phyloP scores from a whole-genome alignment of 2,329 filamentous ascomycete species.

The Fusarium goolgardi region DNA sequence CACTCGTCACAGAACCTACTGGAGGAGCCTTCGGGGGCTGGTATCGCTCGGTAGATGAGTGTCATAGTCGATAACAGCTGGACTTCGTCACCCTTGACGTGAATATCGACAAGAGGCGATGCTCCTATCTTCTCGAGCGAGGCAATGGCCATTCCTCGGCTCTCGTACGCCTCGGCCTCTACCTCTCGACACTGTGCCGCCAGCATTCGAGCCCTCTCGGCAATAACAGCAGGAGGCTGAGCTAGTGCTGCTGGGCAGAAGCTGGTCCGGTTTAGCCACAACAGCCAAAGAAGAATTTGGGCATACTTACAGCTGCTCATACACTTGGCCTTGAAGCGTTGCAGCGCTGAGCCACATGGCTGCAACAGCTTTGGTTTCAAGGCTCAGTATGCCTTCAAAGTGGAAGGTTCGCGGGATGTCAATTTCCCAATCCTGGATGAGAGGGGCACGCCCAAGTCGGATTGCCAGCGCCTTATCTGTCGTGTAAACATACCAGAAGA shows the following conservation, averaged over 20 bases:
- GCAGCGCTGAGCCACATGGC: slow-evolving; percentile 66
- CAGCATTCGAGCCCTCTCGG: slow-evolving; percentile 54
- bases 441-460: slow-evolving; percentile 67
- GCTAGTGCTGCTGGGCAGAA: slow-evolving; percentile 64
- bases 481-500: slow-evolving; percentile 66
- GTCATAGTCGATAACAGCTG: slow-evolving; percentile 61
- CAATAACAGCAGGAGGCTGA: slow-evolving; percentile 55
- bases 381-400: slow-evolving; percentile 55
- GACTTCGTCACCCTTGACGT: slow-evolving; percentile 61
- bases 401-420: slow-evolving; percentile 59
- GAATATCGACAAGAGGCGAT: slow-evolving; percentile 57
- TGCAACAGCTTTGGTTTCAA: slow-evolving; percentile 55
- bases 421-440: slow-evolving; percentile 70
- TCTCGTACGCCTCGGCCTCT: slow-evolving; percentile 52
- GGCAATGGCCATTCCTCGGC: slow-evolving; percentile 52
- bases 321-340: slow-evolving; percentile 68
- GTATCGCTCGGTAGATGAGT: slow-evolving; percentile 65
- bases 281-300: too few relatives aligned
- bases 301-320: slow-evolving; percentile 59
- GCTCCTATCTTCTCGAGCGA: slow-evolving; percentile 55
- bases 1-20: slow-evolving; percentile 62
- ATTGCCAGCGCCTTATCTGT: slow-evolving; percentile 69
- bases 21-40: slow-evolving; percentile 56
- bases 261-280: slow-evolving; percentile 41
- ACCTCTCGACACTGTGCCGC: slow-evolving; percentile 54